Evolutionary conservation across 176 grass and related monocot species (phyloP).

Genomic region (Thinopyrum elongatum): DNA sequence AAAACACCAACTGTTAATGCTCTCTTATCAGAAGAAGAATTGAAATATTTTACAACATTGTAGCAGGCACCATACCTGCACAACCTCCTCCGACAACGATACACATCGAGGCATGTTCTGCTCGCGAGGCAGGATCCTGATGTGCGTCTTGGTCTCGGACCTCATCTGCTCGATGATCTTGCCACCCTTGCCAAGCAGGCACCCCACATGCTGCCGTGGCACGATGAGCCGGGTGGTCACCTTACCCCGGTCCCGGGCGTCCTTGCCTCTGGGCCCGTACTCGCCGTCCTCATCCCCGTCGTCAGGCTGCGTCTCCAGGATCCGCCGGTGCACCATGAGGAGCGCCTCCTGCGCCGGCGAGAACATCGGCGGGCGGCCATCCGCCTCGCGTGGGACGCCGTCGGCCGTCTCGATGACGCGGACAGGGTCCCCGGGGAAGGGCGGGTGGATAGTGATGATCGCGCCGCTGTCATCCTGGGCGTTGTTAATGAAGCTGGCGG

Average conservation of each 20-base stretch:
- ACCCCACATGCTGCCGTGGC: constrained; percentile 76
- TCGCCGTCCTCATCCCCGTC: constrained; percentile 55
- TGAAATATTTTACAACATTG: background rate
- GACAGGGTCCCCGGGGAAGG: constrained; percentile 60
- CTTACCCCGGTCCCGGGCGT: constrained; percentile 61
- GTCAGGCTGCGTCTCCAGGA: constrained; percentile 73
- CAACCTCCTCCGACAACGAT: constrained; percentile 78
- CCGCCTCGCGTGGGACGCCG: constrained; percentile 48
- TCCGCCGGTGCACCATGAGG: constrained; percentile 72
- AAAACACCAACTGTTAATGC: background rate
- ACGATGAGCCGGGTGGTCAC: constrained; percentile 77
- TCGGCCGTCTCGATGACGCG: constrained; percentile 80
- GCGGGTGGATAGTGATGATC: constrained; percentile 67
- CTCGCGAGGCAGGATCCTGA: constrained; percentile 88
- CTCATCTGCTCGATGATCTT: constrained; percentile 99
- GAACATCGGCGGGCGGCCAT: constrained; percentile 74
- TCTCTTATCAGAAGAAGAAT: background rate
- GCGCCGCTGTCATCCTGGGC: constrained; percentile 73
- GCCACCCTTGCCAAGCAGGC: constrained; percentile 84
- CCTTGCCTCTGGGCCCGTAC: constrained; percentile 53
- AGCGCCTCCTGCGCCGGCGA: constrained; percentile 92
- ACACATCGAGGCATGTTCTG: constrained; percentile 78
- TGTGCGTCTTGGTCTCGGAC: constrained; percentile 96
- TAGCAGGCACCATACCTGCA: constrained; percentile 63
- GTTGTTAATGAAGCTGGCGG: constrained; percentile 41